phyloP scores from a whole-genome alignment of 805 yeast species.

The Yamadazyma paraphyllophila region DNA sequence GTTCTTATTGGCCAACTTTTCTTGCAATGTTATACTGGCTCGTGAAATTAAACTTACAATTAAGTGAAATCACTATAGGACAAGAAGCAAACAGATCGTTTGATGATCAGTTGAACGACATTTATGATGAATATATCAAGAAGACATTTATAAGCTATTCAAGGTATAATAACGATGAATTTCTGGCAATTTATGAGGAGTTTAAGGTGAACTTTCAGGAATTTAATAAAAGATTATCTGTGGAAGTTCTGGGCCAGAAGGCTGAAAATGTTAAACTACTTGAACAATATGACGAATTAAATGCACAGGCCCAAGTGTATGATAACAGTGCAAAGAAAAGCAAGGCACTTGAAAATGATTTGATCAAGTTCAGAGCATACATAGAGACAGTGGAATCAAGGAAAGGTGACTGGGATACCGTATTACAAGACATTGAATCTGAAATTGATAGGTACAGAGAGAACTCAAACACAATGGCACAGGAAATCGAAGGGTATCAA shows the following conservation, averaged over 20 bases:
- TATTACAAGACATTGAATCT: slow-evolving; percentile 52
- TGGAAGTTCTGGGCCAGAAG: slow-evolving; percentile 43
- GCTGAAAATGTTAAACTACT: slow-evolving; percentile 40
- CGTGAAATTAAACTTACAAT: slow-evolving; percentile 48
- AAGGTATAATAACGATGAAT: slow-evolving; percentile 56
- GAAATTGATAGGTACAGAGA: slow-evolving; percentile 49
- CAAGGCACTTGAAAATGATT: slow-evolving; percentile 66
- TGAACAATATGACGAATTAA: slow-evolving; percentile 38
- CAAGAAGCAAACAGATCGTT: slow-evolving; percentile 18
- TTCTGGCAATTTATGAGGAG: slow-evolving; percentile 50
- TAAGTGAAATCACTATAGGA: slow-evolving; percentile 27
- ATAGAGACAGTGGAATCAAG: slow-evolving; percentile 65
- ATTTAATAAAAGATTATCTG: slow-evolving; percentile 48
- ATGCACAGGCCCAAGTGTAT: slow-evolving; percentile 45
- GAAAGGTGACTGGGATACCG: slow-evolving; percentile 60
- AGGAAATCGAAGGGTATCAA: slow-evolving; percentile 40
- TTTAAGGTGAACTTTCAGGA: slow-evolving; percentile 55
- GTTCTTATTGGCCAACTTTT: slow-evolving; percentile 81
- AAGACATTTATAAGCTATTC: slow-evolving; percentile 63
- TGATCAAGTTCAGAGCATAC: slow-evolving; percentile 67
- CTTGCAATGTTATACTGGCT: slow-evolving; percentile 85
- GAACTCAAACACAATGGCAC: slow-evolving; percentile 41
- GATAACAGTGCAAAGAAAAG: slow-evolving; percentile 55
- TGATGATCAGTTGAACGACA: slow-evolving; percentile 48
- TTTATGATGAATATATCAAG: slow-evolving; percentile 59